These are phyloP conservation scores for Pseudocercospora ulei DNA, from an alignment of 2,329 filamentous ascomycete species.

Conservation along the genomic window DNA sequence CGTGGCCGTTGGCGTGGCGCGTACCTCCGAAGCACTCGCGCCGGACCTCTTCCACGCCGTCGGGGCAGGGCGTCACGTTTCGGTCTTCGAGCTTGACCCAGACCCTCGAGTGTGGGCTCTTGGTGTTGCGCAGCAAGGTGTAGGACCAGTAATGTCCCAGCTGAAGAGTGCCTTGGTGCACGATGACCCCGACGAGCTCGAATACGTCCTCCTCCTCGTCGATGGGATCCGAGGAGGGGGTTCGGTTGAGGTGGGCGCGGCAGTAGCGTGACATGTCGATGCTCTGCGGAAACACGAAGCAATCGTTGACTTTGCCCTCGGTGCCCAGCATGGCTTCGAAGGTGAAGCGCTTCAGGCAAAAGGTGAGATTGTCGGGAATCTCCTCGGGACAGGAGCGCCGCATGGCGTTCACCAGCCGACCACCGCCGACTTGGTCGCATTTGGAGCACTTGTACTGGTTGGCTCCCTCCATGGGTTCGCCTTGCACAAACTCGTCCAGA, in stretches of 20 bases:
- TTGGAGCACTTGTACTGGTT: conserved; percentile 97
- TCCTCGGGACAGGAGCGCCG: conserved; percentile 81
- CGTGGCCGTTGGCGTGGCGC: conserved; percentile 51
- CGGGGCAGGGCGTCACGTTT: conserved; percentile 57
- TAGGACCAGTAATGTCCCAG: conserved; percentile 97
- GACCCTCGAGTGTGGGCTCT: conserved; percentile 44
- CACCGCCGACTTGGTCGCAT: conserved; percentile 55
- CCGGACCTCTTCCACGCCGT: conserved; percentile 61
- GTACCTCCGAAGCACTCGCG: conserved; percentile 58
- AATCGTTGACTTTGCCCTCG: conserved; percentile 88
- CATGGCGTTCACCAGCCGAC: conserved; percentile 70
- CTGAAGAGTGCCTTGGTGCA: conserved; percentile 85
- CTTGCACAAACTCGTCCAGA: conserved; percentile 86
- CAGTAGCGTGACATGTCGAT: conserved; percentile 89
- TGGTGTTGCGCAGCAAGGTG: conserved; percentile 58
- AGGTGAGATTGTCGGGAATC: conserved; percentile 86
- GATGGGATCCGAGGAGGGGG: conserved; percentile 45
- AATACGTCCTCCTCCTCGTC: conserved; percentile 69
- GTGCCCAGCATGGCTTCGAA: conserved; percentile 62
- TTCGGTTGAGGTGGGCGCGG: conserved; percentile 67
- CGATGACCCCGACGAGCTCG: conserved; percentile 86
- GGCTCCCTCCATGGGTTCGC: conserved; percentile 90
- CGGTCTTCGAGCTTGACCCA: conserved; percentile 97
- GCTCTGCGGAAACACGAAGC: conserved; percentile 72
- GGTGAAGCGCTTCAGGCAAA: conserved; percentile 83